phyloP scores from a whole-genome alignment of 495 filamentous ascomycete species.

The Penicillium soppii region DNA sequence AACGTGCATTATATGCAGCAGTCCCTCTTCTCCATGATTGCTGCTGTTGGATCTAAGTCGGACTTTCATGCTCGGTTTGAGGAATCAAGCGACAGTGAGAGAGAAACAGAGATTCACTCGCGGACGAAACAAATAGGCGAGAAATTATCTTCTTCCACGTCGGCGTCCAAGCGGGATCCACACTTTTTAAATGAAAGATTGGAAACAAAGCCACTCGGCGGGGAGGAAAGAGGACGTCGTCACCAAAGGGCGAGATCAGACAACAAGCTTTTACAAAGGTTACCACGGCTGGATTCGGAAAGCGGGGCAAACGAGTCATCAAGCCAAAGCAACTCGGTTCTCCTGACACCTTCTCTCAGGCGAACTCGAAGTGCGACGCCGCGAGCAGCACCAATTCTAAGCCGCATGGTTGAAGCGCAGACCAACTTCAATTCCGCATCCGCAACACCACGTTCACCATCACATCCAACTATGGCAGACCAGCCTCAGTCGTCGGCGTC shows the following conservation, averaged over 20 bases:
- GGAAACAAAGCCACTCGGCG: slow-evolving; percentile 1
- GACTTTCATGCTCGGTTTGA: slow-evolving; percentile 82
- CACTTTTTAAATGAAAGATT: background rate
- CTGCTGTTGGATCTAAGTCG: slow-evolving; percentile 78
- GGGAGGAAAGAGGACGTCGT: slow-evolving; percentile 36
- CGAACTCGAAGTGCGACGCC: slow-evolving; percentile 43
- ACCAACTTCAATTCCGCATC: slow-evolving; percentile 54
- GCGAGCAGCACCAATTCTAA: slow-evolving; percentile 69
- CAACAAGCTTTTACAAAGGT: slow-evolving; percentile 56
- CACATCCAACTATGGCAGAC: slow-evolving; percentile 19
- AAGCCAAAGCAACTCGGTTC: slow-evolving; percentile 16
- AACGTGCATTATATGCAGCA: slow-evolving; percentile 78
- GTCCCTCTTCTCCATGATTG: slow-evolving; percentile 90
- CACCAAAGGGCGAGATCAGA: slow-evolving; percentile 62
- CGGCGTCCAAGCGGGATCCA: slow-evolving; percentile 2
- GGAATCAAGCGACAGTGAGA: slow-evolving; percentile 78
- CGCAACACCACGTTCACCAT: slow-evolving; percentile 19
- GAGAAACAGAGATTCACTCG: slow-evolving; percentile 41
- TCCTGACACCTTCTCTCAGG: slow-evolving; percentile 19
- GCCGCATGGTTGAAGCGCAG: slow-evolving; percentile 79
- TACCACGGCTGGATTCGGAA: slow-evolving; percentile 53
- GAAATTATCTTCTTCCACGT: slow-evolving; percentile 12
- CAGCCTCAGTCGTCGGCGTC: slow-evolving; percentile 26
- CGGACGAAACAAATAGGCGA: slow-evolving; percentile 3
- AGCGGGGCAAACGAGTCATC: slow-evolving; percentile 21